Evolutionary conservation across 345 rosid species (phyloP), one percentile per base, ranked within the genome.

Genomic region (Cardamine occulta): DNA sequence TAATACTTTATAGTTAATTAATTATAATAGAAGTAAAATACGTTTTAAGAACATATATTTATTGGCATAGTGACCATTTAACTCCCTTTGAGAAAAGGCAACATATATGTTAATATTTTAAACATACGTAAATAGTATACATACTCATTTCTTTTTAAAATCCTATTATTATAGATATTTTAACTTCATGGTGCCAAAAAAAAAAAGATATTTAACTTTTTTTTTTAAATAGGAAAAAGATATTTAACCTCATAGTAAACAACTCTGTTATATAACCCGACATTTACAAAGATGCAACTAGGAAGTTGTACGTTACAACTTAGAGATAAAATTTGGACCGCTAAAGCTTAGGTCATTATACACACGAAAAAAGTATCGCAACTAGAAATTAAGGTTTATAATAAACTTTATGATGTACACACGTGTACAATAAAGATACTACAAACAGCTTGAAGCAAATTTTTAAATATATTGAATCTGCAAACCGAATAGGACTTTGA

Each of bases 381-480:
- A 23, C 61, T 23, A 68, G 7, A 68, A 37, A 37, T 10, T 3
- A 68, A 14, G 66, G 21, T 23, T 61, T 39, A 53, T 53, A 53
- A 23, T 24, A 52, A 40, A 23, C 34, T 5, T 26, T 26, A 23
- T 52, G 18, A 7, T 39, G 19, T 39, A 56, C 44, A 40, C 40
- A 56, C 64, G 74, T 69, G 64, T 54, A 69, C 60, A 48, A 62
- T 19, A 32, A 35, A 67, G 15, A 67, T 28, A 56, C 9, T 18
- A 28, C 42, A 15, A 37, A 37, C 24, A 15, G 17, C 12, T 24
- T 21, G 24, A 13, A 45, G 4, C 23, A 58, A n/a, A 5, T 7
- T 17, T 29, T 10, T 26, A 28, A 15, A 24, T 37, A 73, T 59
- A 24, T 53, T 64, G n/a, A 47, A 26, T 55, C 23, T 51, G 28